phyloP scores from a whole-genome alignment of 1,284 basidiomycete genomes.

The Irpex sp. region DNA sequence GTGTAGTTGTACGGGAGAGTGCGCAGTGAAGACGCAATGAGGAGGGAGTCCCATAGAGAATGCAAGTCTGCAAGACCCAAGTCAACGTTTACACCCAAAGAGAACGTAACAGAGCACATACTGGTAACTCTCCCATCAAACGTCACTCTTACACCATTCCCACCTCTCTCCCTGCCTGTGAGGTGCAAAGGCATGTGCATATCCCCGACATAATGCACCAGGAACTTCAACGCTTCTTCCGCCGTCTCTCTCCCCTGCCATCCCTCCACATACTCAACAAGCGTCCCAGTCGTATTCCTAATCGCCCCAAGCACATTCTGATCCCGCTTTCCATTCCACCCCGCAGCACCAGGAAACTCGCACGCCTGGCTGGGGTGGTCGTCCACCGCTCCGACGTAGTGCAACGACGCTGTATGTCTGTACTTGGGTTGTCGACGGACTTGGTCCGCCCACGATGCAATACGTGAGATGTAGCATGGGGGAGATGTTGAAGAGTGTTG shows the following conservation, averaged over 20 bases:
- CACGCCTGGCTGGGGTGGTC: constrained; percentile 80
- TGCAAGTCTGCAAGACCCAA: constrained; percentile 59
- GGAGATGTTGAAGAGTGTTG: constrained; percentile 27
- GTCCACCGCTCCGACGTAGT: constrained; percentile 71
- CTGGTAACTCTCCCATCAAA: constrained; percentile 71
- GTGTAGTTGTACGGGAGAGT: constrained; percentile 75
- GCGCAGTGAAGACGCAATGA: constrained; percentile 81
- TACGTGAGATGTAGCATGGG: constrained; percentile 72
- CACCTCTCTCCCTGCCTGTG: constrained; percentile 80
- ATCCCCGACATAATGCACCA: constrained; percentile 89
- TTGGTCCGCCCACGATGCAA: constrained; percentile 87
- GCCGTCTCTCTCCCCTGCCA: constrained; percentile 25
- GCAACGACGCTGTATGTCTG: constrained; percentile 67
- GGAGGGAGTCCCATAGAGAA: constrained; percentile 79
- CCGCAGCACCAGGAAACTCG: constrained; percentile 70
- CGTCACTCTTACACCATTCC: constrained; percentile 71
- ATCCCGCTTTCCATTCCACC: constrained; percentile 69
- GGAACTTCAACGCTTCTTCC: constrained; percentile 79
- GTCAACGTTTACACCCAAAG: neutral
- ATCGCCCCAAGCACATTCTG: constrained; percentile 76
- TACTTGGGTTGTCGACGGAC: constrained; percentile 39
- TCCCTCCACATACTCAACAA: constrained; percentile 44
- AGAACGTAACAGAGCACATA: constrained; percentile 22
- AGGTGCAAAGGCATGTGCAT: constrained; percentile 91
- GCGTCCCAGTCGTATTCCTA: constrained; percentile 64